Evolutionary conservation across 2,329 filamentous ascomycete genomes (phyloP).

Genomic region (Coleophoma crateriformis): DNA sequence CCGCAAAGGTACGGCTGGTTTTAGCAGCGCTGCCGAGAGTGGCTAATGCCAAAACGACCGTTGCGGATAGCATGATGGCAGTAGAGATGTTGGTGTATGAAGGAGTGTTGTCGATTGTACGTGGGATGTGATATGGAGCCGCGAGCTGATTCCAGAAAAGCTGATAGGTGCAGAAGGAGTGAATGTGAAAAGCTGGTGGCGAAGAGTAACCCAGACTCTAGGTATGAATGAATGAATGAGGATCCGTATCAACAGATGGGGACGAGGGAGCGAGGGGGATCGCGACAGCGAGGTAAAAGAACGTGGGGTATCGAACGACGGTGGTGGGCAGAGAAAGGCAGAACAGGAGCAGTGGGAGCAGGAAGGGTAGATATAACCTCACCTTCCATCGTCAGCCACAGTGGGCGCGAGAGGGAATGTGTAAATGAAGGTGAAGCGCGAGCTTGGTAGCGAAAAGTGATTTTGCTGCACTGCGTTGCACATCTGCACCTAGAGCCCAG

Average conservation of each 20-base stretch:
- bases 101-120: slow-evolving; percentile 4
- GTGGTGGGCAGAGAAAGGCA: slow-evolving; percentile 3
- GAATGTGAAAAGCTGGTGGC: not conserved
- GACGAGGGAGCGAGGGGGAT: slow-evolving; percentile 9
- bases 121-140: slow-evolving; percentile 15
- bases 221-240: slow-evolving; percentile 21
- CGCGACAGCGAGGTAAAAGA: slow-evolving; percentile 12
- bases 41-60: slow-evolving; percentile 15
- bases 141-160: slow-evolving; percentile 8
- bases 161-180: slow-evolving; percentile 15
- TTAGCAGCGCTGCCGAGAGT: slow-evolving; percentile 16
- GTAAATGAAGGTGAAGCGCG: not conserved
- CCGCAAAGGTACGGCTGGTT: slow-evolving; percentile 52
- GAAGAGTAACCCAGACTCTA: slow-evolving; percentile 15
- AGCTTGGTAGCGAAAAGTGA: not conserved
- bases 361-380: not conserved
- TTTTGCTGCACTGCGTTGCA: not conserved
- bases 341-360: not conserved
- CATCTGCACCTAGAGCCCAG: not conserved
- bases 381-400: not conserved
- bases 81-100: not conserved
- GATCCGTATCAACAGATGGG: slow-evolving; percentile 22
- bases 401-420: not conserved
- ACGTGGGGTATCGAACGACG: slow-evolving; percentile 10
- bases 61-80: slow-evolving; percentile 17